Evolutionary conservation across 176 grass and related monocot genomes (phyloP), one percentile per base, ranked within the genome.

Genomic region (Avena atlantica): DNA sequence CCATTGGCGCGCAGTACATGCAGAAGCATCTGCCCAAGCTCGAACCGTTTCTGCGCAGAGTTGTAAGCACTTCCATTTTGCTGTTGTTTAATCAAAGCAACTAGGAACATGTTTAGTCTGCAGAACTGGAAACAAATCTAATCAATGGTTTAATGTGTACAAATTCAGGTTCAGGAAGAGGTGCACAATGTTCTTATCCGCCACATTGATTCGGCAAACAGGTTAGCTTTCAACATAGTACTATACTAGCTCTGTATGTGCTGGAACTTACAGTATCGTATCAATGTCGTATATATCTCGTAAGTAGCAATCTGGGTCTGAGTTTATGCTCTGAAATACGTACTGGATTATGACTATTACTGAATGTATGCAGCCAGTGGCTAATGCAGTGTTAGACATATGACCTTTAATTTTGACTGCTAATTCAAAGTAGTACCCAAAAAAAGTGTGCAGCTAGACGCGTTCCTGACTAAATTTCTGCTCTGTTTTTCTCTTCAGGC

Each of bases 151-250:
- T 86, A 25, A 86, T 87, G 75, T 10, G 20, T 81, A 48, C 31
- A 51, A 74, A 76, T 76, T 89, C 86, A 97, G 96, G 91, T 98
- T 67, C 96, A 86, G 76, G 93, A 98, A 74, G 97, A 99, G 78
- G 97, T 99, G 77, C 90, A 96, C 56, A 90, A 84, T 86, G 81
- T 92, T 90, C 85, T 99, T 81, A 91, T 89, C 83, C 92, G 87
- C 13, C 88, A 93, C 87, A 89, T 88, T 47, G 93, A 89, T 86
- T 90, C 87, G 6, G 51, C 72, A 15, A 60, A 81, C 61, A 90
- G 85, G 91, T 92, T 88, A 80, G 74, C 25, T 70, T 64, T 84
- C 67, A 64, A 64, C 4, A 64, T 45, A n/a, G 27, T 29, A 29
- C 27, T 42, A 42, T 7, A 62, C 27, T 15, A 34, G 37, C 40